These are phyloP conservation scores for Hyphopichia khmerensis DNA, from an alignment of 1,139 yeast genomes.

Conservation along the genomic window DNA sequence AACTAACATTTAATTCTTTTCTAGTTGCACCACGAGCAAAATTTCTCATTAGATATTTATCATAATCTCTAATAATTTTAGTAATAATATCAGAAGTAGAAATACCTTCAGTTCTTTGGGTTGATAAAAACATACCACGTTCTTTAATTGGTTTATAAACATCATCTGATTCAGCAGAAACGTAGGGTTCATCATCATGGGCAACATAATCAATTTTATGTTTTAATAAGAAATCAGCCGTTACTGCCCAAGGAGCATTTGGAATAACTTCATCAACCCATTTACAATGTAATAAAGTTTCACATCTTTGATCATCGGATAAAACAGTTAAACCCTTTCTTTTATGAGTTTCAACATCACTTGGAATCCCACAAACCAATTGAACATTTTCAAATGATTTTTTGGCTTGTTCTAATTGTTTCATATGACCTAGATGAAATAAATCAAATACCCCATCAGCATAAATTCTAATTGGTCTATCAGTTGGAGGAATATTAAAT, in stretches of 20 bases:
- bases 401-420: constrained; percentile 94
- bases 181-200: constrained; percentile 95
- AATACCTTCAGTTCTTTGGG: constrained; percentile 95
- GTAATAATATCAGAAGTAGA: constrained; percentile 96
- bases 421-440: constrained; percentile 96
- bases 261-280: constrained; percentile 98
- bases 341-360: constrained; percentile 86
- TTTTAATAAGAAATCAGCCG: constrained; percentile 71
- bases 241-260: constrained; percentile 94
- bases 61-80: constrained; percentile 91
- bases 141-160: constrained; percentile 90
- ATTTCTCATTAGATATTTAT: constrained; percentile 92
- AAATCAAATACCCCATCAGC: constrained; percentile 98
- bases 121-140: constrained; percentile 84
- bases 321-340: constrained; percentile 91
- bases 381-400: constrained; percentile 84
- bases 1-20: constrained; percentile 91
- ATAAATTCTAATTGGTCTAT: constrained; percentile 84
- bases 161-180: constrained; percentile 82
- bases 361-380: constrained; percentile 88
- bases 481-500: constrained; percentile 80
- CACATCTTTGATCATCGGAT: constrained; percentile 83
- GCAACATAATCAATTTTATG: constrained; percentile 95
- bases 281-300: constrained; percentile 81
- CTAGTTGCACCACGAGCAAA: constrained; percentile 97